Evolutionary conservation across 2,329 filamentous ascomycete species (phyloP), one percentile per base, ranked within the genome.

Genomic region (Monilinia fructicola): DNA sequence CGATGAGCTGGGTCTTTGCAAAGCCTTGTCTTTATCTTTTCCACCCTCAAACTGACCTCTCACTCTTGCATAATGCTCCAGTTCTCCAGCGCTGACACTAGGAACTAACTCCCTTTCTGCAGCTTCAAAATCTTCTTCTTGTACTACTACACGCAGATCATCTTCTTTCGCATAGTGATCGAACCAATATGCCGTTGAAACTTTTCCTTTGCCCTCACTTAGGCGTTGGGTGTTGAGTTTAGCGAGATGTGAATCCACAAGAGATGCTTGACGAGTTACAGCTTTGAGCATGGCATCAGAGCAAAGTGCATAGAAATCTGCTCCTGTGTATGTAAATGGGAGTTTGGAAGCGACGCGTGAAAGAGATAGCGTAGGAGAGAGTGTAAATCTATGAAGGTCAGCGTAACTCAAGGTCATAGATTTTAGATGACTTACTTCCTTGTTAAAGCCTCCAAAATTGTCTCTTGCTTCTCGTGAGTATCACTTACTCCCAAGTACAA

Each of bases 261-360:
- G 83, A 1, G 87, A 85, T 2, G 95, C 93, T 76, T 96, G 92
- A 6, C 95, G 88, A 3, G 95, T 99, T 67, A 99, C 94, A 26
- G 95, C 95, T 78, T 99, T 98, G 72, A 99, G 89, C 95, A 99
- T 99, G 62, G 95, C 93, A 78, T 99, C 95, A 54, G 93, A 97
- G 81, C 94, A 98, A 26, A 99, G 84, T 0, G 95, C 95, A 78
- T 99, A 99, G 76, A 99, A 89, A 79, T 99, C 95, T 69, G 95
- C 95, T 75, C 95, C 95, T 0, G 95, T 99, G 80, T 97, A 99
- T 3, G 94, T 98, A 77, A 97, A 95, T 0, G 95, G 95, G 4
- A 99, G 85, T 14, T 83, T 83, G 62, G 90, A 84, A 4, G 94
- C 90, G 56, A 99, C 87, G 10, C 86, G 81, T 35, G 84, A 78